These are phyloP conservation scores for Chlorella sorokiniana DNA, from an alignment of 139 green algal species.

Conservation along the genomic window DNA sequence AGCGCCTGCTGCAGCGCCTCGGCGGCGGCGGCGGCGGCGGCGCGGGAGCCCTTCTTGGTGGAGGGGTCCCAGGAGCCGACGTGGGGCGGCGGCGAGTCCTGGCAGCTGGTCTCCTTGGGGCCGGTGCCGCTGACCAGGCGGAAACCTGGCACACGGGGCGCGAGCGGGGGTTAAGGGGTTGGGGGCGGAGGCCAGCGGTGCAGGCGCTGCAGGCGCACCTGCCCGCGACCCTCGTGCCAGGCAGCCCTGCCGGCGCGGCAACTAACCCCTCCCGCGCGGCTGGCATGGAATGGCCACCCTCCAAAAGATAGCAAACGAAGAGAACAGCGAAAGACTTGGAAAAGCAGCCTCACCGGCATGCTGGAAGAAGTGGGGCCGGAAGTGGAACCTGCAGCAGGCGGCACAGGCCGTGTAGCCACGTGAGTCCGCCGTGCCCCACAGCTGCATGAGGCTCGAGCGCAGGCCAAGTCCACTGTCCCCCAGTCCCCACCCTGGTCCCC, in stretches of 20 bases:
- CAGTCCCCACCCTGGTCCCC: not conserved
- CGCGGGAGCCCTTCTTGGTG: conserved; percentile 43
- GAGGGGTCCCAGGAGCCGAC: conserved; percentile 66
- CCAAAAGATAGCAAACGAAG: no score
- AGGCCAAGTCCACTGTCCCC: not conserved
- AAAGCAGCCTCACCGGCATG: conserved; percentile 30
- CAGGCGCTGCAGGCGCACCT: no score
- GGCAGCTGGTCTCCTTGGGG: conserved; percentile 61
- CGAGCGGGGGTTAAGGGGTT: conserved; percentile 8
- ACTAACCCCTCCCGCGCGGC: no score
- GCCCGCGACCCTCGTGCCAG: no score
- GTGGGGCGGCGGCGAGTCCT: conserved; percentile 67
- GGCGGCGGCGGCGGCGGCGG: conserved; percentile 41
- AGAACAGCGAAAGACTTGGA: no score
- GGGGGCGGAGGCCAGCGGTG: conserved; percentile 11
- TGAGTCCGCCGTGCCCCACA: no score
- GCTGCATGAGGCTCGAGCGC: not conserved
- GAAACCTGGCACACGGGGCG: conserved; percentile 9
- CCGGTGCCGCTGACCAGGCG: conserved; percentile 52
- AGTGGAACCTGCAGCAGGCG: conserved; percentile 65
- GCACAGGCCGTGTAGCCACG: not conserved
- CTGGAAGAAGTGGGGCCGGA: conserved; percentile 84
- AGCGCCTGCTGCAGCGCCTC: conserved; percentile 51
- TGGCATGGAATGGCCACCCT: no score
- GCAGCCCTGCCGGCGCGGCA: no score